Percentiles rank a stretch among this genome's conserved stretches.
Conservation (phyloP, 75 land plant species). For the Cryptomeria japonica region DNA sequence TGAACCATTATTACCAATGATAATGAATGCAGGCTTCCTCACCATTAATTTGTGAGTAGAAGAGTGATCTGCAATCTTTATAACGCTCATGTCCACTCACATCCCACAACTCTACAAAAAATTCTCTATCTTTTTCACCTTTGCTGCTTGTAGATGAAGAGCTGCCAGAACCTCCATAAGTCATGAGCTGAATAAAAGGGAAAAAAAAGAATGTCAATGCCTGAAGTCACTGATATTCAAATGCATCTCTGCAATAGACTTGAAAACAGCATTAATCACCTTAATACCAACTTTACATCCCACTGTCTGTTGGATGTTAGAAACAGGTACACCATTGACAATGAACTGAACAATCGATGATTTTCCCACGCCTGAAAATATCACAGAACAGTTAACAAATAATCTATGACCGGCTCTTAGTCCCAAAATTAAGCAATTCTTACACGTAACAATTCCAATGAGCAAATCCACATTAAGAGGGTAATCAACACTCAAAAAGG, state of each 20-base stretch:
- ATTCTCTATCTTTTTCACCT: slow-evolving; percentile 67
- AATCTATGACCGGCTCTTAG: background rate
- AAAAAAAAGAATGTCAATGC: slow-evolving; percentile 2
- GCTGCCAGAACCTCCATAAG: slow-evolving; percentile 58
- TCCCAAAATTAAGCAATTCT: background rate
- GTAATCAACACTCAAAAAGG: background rate
- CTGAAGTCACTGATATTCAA: background rate
- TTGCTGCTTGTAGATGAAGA: slow-evolving; percentile 48
- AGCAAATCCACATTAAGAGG: background rate
- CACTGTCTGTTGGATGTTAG: slow-evolving; percentile 64
- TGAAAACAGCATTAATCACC: slow-evolving; percentile 29
- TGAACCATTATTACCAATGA: background rate
- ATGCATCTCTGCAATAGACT: background rate
- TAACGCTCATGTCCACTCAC: slow-evolving; percentile 86
- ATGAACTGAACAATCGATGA: slow-evolving; percentile 78
- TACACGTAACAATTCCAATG: background rate
- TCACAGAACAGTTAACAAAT: slow-evolving; percentile 6
- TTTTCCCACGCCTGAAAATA: slow-evolving; percentile 79
- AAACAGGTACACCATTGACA: slow-evolving; percentile 55
- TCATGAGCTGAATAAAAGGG: slow-evolving; percentile 45
- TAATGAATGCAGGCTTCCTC: slow-evolving; percentile 10
- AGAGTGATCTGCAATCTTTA: slow-evolving; percentile 84
- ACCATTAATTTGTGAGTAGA: slow-evolving; percentile 90
- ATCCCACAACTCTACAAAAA: slow-evolving; percentile 93
- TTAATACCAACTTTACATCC: slow-evolving; percentile 83